These are phyloP conservation scores for Boletus insuetus DNA, from an alignment of 768 basidiomycete genomes.

Conservation along the genomic window DNA sequence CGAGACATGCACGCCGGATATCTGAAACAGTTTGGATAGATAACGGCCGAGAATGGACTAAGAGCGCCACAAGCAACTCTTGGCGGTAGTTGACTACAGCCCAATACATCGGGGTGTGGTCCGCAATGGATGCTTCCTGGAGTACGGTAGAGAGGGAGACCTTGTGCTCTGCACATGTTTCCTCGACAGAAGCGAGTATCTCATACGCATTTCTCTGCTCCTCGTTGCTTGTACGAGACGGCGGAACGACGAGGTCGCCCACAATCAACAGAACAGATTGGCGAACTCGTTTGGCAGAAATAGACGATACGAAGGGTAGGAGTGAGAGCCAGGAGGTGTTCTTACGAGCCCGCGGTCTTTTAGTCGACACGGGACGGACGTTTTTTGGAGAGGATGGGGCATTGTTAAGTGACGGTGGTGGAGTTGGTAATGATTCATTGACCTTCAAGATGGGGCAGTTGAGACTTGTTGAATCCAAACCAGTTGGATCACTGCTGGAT, in stretches of 20 bases:
- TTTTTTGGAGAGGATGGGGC: not conserved
- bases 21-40: slow-evolving; percentile 49
- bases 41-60: slow-evolving; percentile 49
- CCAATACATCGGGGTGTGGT: slow-evolving; percentile 32
- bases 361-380: not conserved
- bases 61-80: slow-evolving; percentile 47
- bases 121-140: slow-evolving; percentile 22
- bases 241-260: slow-evolving; percentile 44
- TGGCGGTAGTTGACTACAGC: slow-evolving; percentile 34
- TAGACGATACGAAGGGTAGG: slow-evolving; percentile 25
- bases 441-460: not conserved
- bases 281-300: slow-evolving; percentile 44
- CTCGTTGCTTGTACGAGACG: not conserved
- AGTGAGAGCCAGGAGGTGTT: slow-evolving; percentile 30
- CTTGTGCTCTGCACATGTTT: slow-evolving; percentile 53
- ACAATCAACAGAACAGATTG: slow-evolving; percentile 50
- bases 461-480: no score
- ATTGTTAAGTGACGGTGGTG: not conserved
- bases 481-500: not conserved
- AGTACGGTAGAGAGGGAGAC: slow-evolving; percentile 37
- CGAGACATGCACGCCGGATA: slow-evolving; percentile 63
- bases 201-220: slow-evolving; percentile 21
- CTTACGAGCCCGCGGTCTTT: slow-evolving; percentile 1
- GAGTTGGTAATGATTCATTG: not conserved
- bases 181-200: slow-evolving; percentile 59